phyloP scores from a whole-genome alignment of 805 yeast species.

The Metschnikowia kunwiensis region DNA sequence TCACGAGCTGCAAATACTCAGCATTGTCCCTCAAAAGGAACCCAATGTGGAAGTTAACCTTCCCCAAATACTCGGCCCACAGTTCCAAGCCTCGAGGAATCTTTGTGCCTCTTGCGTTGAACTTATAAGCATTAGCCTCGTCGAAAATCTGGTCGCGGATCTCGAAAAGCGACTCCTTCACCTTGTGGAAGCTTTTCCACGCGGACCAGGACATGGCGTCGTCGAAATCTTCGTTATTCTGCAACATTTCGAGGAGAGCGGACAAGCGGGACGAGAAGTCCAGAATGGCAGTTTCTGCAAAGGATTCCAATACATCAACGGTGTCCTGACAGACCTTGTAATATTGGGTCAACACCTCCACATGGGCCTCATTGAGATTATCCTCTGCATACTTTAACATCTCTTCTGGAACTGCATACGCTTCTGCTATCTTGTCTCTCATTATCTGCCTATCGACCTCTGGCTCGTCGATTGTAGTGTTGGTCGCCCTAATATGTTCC shows the following conservation, averaged over 20 bases:
- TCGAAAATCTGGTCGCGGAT: constrained; percentile 51
- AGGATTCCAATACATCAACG: constrained; percentile 69
- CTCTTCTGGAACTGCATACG: constrained; percentile 25
- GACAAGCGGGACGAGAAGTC: constrained; percentile 64
- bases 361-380: constrained; percentile 27
- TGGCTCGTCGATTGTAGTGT: constrained; percentile 12
- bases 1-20: constrained; percentile 34
- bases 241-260: constrained; percentile 37
- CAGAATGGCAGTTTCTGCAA: constrained; percentile 62
- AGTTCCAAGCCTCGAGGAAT: constrained; percentile 37
- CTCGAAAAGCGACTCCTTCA: constrained; percentile 53
- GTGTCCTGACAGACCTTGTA: constrained; percentile 38
- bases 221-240: constrained; percentile 12
- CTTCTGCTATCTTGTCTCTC: constrained; percentile 30
- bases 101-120: constrained; percentile 14
- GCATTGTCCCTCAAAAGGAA: constrained; percentile 58
- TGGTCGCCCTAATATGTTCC: constrained; percentile 25
- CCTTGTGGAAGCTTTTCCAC: constrained; percentile 53
- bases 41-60: constrained; percentile 45
- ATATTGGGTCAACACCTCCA: constrained; percentile 27
- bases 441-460: constrained; percentile 32
- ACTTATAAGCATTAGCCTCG: constrained; percentile 24
- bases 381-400: constrained; percentile 24
- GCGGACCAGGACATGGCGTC: constrained; percentile 25
- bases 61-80: constrained; percentile 35